Evolutionary conservation across 768 basidiomycete genomes (phyloP).

Genomic region (Agrocybe chaxingu): DNA sequence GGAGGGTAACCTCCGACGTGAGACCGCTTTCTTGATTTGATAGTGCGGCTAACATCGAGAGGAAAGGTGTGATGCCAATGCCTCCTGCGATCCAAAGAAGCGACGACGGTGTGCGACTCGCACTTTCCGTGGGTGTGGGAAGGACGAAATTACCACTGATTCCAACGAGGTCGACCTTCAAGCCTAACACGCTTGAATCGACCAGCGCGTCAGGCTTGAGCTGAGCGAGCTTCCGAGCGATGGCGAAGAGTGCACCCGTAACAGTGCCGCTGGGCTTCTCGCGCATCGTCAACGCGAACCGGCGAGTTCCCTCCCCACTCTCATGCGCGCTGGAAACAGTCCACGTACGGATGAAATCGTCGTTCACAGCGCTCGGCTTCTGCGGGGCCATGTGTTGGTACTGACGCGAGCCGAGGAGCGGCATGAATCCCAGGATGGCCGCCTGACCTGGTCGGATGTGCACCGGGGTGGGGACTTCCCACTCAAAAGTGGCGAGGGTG

Average conservation of each 20-base stretch:
- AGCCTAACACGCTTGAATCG: slow-evolving; percentile 33
- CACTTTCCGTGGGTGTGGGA: background rate
- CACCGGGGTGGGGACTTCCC: slow-evolving; percentile 31
- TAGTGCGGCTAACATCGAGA: slow-evolving; percentile 43
- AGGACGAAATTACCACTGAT: slow-evolving; percentile 52
- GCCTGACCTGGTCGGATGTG: slow-evolving; percentile 46
- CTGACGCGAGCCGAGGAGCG: slow-evolving; percentile 41
- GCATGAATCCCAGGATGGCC: slow-evolving; percentile 50
- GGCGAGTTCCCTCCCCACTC: slow-evolving; percentile 5
- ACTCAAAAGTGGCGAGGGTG: slow-evolving; percentile 55
- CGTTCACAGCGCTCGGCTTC: slow-evolving; percentile 45
- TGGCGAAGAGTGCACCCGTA: slow-evolving; percentile 52
- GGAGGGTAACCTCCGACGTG: slow-evolving; percentile 39
- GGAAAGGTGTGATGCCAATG: slow-evolving; percentile 62
- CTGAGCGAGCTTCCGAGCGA: slow-evolving; percentile 40
- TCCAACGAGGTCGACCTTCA: slow-evolving; percentile 47
- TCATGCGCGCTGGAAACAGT: slow-evolving; percentile 42
- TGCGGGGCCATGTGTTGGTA: slow-evolving; percentile 52
- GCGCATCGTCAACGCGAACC: slow-evolving; percentile 49
- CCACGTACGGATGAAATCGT: slow-evolving; percentile 66
- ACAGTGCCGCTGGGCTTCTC: slow-evolving; percentile 49
- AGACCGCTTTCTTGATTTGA: slow-evolving; percentile 9
- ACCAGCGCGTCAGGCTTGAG: slow-evolving; percentile 36
- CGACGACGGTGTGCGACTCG: background rate
- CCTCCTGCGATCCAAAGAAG: slow-evolving; percentile 63